These are phyloP conservation scores for Colletotrichum lindemuthianum DNA, from an alignment of 2,329 filamentous ascomycete species.

Conservation along the genomic window DNA sequence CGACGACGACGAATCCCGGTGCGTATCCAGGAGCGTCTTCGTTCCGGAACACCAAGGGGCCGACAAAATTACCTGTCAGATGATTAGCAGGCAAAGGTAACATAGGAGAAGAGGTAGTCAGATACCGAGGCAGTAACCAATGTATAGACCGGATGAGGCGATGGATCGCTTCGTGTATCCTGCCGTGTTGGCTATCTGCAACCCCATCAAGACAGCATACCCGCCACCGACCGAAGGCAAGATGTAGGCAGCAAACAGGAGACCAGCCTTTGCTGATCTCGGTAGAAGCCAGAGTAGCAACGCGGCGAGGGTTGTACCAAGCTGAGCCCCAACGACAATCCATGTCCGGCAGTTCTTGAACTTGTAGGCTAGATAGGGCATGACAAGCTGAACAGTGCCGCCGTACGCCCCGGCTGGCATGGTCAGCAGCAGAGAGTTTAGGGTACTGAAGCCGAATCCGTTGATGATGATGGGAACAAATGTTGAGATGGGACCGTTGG, in stretches of 20 bases:
- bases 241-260: conserved; percentile 60
- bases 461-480: conserved; percentile 57
- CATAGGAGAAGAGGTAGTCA: neutral
- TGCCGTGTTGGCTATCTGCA: conserved; percentile 60
- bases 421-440: conserved; percentile 54
- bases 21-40: conserved; percentile 45
- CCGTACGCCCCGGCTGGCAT: conserved; percentile 52
- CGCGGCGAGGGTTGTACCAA: conserved; percentile 52
- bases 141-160: conserved; percentile 58
- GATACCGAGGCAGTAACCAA: conserved; percentile 59
- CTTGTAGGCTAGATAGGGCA: conserved; percentile 52
- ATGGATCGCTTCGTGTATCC: conserved; percentile 62
- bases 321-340: conserved; percentile 51
- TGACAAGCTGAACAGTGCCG: conserved; percentile 50
- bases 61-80: conserved; percentile 51
- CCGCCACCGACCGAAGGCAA: conserved; percentile 54
- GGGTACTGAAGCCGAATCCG: conserved; percentile 53
- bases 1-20: conserved; percentile 47
- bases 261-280: conserved; percentile 49
- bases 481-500: conserved; percentile 55
- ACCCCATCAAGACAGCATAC: conserved; percentile 61
- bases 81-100: neutral
- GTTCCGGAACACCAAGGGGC: conserved; percentile 53
- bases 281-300: conserved; percentile 57
- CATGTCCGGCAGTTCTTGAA: conserved; percentile 47